Evolutionary conservation across 805 yeast species (phyloP), one percentile per base, ranked within the genome.

Genomic region (Lachancea lanzarotensis): DNA sequence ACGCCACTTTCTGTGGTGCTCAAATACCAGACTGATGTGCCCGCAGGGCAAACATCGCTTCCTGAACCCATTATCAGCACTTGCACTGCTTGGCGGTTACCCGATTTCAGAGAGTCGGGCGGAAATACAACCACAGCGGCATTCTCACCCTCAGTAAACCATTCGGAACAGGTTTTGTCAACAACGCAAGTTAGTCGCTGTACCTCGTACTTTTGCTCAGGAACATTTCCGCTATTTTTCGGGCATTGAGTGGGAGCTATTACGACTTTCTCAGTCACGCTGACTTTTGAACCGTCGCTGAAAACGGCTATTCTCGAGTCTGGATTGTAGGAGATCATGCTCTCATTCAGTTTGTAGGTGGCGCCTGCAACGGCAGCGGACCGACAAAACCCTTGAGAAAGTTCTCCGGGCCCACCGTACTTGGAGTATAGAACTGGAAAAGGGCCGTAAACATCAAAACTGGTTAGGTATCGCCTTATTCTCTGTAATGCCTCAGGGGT

Each of bases 331-430:
- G 78, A 76, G 4, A 68, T 68, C 42, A 91, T 65, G 33, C 73
- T 68, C 13, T 93, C 82, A 59, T 82, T 80, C 45, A 91, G 72
- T 63, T 89, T 88, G 68, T 93, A 91, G 29, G 95, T 87, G 44
- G 97, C 84, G 44, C 98, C 98, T 16, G 93, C 98, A 50, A 91
- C 98, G 12, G 98, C 98, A 3, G 98, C 98, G 46, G 95, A 84
- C 55, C 98, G 76, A 68, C 97, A 91, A 65, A 93, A 91, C 1
- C 97, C 98, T 68, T 91, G 98, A 13, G 95, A 82, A 22, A 91
- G 71, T 66, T 91, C 98, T 43, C 98, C 96, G 0, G 95, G 90
- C 2, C 96, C 95, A 46, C 98, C 98, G 67, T 82, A 91, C 70
- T 88, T 91, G 41, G 95, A 84, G 55, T 82, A 82, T 70, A 91